Evolutionary conservation across 805 yeast species (phyloP).

Genomic region (Deakozyma indianensis): DNA sequence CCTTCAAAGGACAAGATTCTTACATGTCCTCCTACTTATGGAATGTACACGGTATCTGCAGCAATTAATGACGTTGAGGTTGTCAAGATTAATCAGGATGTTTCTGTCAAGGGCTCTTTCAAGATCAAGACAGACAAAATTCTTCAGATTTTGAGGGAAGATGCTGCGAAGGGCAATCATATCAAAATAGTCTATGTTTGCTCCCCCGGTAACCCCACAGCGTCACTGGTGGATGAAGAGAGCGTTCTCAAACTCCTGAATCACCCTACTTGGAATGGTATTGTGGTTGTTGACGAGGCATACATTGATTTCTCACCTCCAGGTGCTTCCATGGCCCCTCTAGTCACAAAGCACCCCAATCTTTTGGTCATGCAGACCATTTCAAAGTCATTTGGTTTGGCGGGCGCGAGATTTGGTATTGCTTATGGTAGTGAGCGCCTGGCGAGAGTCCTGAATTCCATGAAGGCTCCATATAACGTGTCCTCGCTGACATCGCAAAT

Average conservation of each 20-base stretch:
- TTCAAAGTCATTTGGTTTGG: slow-evolving; percentile 91
- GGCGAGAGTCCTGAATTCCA: slow-evolving; percentile 59
- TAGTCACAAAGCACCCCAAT: slow-evolving; percentile 71
- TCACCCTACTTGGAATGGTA: slow-evolving; percentile 49
- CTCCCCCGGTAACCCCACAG: slow-evolving; percentile 97
- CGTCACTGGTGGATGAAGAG: slow-evolving; percentile 36
- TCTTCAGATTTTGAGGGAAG: slow-evolving; percentile 34
- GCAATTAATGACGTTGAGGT: slow-evolving; percentile 75
- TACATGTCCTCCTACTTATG: slow-evolving; percentile 90
- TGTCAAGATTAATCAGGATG: slow-evolving; percentile 58
- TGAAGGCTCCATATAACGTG: slow-evolving; percentile 94
- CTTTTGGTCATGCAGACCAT: slow-evolving; percentile 82
- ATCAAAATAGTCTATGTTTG: slow-evolving; percentile 75
- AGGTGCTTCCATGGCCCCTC: slow-evolving; percentile 59
- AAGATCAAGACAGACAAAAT: slow-evolving; percentile 47
- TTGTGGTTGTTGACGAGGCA: slow-evolving; percentile 81
- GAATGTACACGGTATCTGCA: slow-evolving; percentile 91
- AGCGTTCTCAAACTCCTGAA: slow-evolving; percentile 35
- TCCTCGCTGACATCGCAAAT: slow-evolving; percentile 65
- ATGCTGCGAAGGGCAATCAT: slow-evolving; percentile 21
- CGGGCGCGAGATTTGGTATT: slow-evolving; percentile 84
- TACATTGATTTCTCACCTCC: slow-evolving; percentile 70
- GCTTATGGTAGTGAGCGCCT: slow-evolving; percentile 51
- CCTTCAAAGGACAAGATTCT: slow-evolving; percentile 77
- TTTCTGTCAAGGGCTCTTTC: slow-evolving; percentile 28